Evolutionary conservation across 371 early-diverging fungal species (phyloP), one percentile per base, ranked within the genome.

Genomic region (Actinomucor elegans): DNA sequence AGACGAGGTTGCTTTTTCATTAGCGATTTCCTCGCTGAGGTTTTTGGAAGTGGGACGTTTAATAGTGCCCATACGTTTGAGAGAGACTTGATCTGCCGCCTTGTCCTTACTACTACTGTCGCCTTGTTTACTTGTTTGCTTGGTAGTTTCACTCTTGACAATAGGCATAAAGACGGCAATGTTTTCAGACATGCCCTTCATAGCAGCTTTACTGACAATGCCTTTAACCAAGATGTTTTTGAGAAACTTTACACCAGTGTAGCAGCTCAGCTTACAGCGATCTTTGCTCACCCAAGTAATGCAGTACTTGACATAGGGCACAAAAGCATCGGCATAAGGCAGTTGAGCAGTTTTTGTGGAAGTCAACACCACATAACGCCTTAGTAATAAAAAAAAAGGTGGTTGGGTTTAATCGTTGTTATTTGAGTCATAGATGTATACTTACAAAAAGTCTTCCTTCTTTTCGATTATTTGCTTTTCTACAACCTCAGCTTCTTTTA

Each of bases 291-390:
- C 66, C 65, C 66, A 80, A 0, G 80, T 77, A 32, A 84, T 80
- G 35, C 84, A 84, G 48, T 82, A 84, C 29, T 75, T 70, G 6
- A 79, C 53, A 20, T 74, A 69, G 15, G 84, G 84, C 6, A 81
- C 64, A 55, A 84, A 84, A 3, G 82, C 80, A 53, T 84, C 84
- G 15, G 80, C 79, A 61, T 80, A 84, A 9, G 84, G 84, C 48
- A 84, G 40, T 24, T 73, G 68, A 7, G 73, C 73, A 4, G 75
- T 66, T 40, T 80, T 59, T 59, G 82, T 69, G 20, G 68, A 57
- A 48, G 74, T 65, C 54, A 76, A 49, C 35, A 78, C 66, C 35
- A 68, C 63, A 51, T 78, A 78, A 14, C 69, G 55, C 29, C 67
- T 79, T 28, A 37, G 28, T 41, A 11, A 7, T 14, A 59, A 31